Percentiles rank a stretch among this genome's conserved stretches.
Evolutionary conservation across 2,329 filamentous ascomycete genomes (phyloP).

Genomic region (Fusarium pilosicola): DNA sequence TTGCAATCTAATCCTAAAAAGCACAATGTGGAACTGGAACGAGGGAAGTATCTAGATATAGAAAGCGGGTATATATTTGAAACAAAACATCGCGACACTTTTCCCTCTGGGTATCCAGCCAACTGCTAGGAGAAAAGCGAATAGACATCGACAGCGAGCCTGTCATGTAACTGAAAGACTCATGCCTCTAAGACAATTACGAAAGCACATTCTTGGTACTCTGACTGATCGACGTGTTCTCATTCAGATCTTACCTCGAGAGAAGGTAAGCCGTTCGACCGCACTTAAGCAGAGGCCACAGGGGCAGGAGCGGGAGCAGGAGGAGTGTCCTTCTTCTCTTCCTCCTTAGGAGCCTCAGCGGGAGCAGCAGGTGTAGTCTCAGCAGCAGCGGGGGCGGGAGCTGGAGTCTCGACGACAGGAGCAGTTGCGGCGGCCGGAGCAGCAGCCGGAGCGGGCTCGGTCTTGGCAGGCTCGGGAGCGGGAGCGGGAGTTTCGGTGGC

Average conservation of each 20-base stretch:
- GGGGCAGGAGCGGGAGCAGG: constrained; percentile 40
- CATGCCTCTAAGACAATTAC: constrained; percentile 4
- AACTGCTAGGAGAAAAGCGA: constrained; percentile 42
- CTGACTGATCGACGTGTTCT: constrained; percentile 5
- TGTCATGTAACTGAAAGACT: constrained; percentile 2
- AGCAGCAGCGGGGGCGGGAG: constrained; percentile 37
- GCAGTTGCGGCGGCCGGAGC: constrained; percentile 34
- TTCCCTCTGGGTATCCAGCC: constrained; percentile 48
- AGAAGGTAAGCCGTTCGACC: neutral
- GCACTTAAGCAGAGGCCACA: constrained; percentile 35
- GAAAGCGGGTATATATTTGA: constrained; percentile 47
- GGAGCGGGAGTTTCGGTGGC: constrained; percentile 40
- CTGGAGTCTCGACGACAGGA: constrained; percentile 36
- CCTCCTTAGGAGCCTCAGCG: constrained; percentile 42
- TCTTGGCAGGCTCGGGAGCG: constrained; percentile 43
- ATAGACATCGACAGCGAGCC: constrained; percentile 5
- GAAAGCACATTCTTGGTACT: neutral
- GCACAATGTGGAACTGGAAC: neutral
- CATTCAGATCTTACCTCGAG: neutral
- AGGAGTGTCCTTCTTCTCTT: constrained; percentile 41
- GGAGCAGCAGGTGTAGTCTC: constrained; percentile 20
- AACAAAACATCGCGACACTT: constrained; percentile 42
- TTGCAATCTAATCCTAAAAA: neutral
- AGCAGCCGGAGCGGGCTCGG: constrained; percentile 32
- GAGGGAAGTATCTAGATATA: neutral